phyloP scores from a whole-genome alignment of 345 rosid genomes.

The Abelmoschus esculentus region DNA sequence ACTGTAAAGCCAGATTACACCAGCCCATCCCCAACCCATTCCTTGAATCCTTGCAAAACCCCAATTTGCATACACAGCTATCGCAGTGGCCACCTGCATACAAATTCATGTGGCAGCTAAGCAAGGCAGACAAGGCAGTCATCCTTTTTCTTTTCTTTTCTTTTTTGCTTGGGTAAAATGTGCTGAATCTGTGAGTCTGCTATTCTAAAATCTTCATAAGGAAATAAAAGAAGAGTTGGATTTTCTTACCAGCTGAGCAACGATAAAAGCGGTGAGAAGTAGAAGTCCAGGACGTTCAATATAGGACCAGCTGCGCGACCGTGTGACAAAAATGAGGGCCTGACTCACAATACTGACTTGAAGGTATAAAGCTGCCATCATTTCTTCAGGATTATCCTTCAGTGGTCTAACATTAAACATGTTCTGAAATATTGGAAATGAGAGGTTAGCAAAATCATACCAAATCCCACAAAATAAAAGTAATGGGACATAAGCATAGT shows the following conservation, averaged over 20 bases:
- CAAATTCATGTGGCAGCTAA: background rate
- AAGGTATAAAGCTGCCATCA: slow-evolving; percentile 81
- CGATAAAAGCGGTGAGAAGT: slow-evolving; percentile 44
- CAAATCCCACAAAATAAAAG: slow-evolving; percentile 11
- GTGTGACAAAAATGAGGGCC: slow-evolving; percentile 81
- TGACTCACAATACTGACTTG: slow-evolving; percentile 92
- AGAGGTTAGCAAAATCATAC: slow-evolving; percentile 17
- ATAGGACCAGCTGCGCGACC: slow-evolving; percentile 87
- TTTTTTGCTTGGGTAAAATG: background rate
- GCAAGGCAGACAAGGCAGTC: background rate
- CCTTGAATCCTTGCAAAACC: slow-evolving; percentile 60
- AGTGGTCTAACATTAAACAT: slow-evolving; percentile 47
- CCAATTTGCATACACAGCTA: slow-evolving; percentile 86
- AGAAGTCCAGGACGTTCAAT: slow-evolving; percentile 75
- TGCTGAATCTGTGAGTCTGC: background rate
- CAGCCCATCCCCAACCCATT: slow-evolving; percentile 92
- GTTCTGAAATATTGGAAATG: slow-evolving; percentile 33
- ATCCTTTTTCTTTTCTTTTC: background rate
- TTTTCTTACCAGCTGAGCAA: slow-evolving; percentile 67
- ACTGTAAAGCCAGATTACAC: slow-evolving; percentile 82
- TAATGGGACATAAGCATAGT: background rate
- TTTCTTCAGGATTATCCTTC: slow-evolving; percentile 21
- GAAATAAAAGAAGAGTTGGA: background rate
- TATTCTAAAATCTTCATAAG: background rate
- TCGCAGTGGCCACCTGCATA: slow-evolving; percentile 70